These are phyloP conservation scores for Magnolia sinica DNA, from an alignment of 164 flowering plant genomes.

Conservation along the genomic window DNA sequence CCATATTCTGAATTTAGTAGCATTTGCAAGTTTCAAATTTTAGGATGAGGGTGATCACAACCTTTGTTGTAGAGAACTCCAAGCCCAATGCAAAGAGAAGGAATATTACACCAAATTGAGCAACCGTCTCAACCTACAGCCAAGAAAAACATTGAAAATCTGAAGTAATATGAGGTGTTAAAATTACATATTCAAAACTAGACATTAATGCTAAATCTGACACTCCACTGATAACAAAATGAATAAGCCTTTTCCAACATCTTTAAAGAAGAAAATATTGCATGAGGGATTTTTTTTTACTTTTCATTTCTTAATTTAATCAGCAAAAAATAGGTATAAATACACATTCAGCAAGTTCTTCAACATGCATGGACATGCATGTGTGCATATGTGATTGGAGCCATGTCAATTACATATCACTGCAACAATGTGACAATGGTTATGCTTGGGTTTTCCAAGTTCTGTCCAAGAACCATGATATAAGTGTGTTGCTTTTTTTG, in stretches of 20 bases:
- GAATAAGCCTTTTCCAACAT: background rate
- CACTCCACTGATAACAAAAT: background rate
- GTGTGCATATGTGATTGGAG: background rate
- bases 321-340: background rate
- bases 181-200: background rate
- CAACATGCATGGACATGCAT: background rate
- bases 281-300: too few relatives aligned
- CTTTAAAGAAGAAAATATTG: background rate
- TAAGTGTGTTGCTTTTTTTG: too few relatives aligned
- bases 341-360: too few relatives aligned
- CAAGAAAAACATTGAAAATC: slow-evolving; percentile 4
- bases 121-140: slow-evolving; percentile 94
- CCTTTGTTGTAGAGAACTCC: slow-evolving; percentile 92
- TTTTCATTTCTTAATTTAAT: background rate
- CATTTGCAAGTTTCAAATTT: background rate
- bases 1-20: background rate
- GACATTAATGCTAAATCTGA: background rate
- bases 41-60: slow-evolving; percentile 16
- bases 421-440: background rate
- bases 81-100: slow-evolving; percentile 97
- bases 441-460: background rate
- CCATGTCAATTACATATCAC: background rate
- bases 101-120: slow-evolving; percentile 98
- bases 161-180: background rate
- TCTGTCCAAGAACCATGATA: background rate